These are phyloP conservation scores for Suhomyces wounanorum DNA, from an alignment of 1,139 yeast genomes.

Conservation along the genomic window DNA sequence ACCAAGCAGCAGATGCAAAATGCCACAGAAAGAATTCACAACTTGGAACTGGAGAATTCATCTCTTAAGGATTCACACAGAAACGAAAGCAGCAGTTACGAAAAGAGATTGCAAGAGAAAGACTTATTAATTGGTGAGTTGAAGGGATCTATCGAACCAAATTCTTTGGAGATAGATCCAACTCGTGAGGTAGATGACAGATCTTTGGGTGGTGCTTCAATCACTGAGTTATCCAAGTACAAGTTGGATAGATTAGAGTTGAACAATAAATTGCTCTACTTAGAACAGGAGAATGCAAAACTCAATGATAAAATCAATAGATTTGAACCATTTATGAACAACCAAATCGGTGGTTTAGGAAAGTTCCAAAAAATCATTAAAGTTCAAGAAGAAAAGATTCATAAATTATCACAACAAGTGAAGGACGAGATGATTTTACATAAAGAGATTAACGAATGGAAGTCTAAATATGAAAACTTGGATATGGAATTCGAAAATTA, in stretches of 20 bases:
- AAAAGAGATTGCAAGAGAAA: constrained; percentile 34
- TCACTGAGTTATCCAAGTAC: constrained; percentile 40
- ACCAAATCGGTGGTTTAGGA: constrained; percentile 55
- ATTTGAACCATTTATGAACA: constrained; percentile 57
- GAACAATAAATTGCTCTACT: constrained; percentile 46
- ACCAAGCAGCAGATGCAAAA: constrained; percentile 54
- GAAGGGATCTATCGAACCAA: constrained; percentile 37
- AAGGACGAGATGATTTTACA: constrained; percentile 48
- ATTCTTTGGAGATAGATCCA: constrained; percentile 26
- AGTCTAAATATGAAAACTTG: constrained; percentile 46
- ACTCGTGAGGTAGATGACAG: constrained; percentile 14
- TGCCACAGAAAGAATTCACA: constrained; percentile 53
- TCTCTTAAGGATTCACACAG: constrained; percentile 24
- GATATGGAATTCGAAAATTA: constrained; percentile 47
- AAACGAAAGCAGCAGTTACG: constrained; percentile 21
- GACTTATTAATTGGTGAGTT: constrained; percentile 40
- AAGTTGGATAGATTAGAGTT: constrained; percentile 47
- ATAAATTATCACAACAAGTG: constrained; percentile 41
- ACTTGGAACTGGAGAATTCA: constrained; percentile 48
- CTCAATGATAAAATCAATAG: constrained; percentile 44
- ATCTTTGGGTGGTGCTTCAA: constrained; percentile 18
- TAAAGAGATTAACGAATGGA: constrained; percentile 51
- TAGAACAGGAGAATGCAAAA: constrained; percentile 48
- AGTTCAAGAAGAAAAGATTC: constrained; percentile 53
- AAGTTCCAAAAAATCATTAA: constrained; percentile 57